phyloP scores from a whole-genome alignment of 805 yeast genomes.

The Saturnispora dispora region DNA sequence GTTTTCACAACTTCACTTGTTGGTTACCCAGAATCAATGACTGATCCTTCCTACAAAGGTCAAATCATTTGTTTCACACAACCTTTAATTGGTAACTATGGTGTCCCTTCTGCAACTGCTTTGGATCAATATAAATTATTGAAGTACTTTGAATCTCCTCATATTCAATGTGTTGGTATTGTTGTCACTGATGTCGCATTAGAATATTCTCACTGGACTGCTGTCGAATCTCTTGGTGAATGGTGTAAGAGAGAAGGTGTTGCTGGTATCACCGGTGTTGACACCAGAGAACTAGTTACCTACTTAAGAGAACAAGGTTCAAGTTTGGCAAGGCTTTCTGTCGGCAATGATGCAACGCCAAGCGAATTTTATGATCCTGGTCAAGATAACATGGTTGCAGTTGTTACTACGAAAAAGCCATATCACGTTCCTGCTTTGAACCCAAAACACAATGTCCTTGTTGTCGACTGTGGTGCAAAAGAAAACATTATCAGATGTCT shows the following conservation, averaged over 20 bases:
- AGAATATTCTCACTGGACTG: constrained; percentile 98
- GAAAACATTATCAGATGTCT: constrained; percentile 93
- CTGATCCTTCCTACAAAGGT: constrained; percentile 98
- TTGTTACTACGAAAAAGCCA: constrained; percentile 92
- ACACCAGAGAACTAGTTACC: constrained; percentile 89
- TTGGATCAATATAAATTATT: constrained; percentile 80
- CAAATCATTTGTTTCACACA: constrained; percentile 94
- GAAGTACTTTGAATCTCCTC: constrained; percentile 86
- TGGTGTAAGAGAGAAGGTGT: constrained; percentile 98
- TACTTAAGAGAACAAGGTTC: constrained; percentile 95
- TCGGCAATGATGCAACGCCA: constrained; percentile 87
- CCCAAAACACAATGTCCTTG: constrained; percentile 70
- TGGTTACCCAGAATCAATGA: constrained; percentile 95
- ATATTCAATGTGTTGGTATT: constrained; percentile 88
- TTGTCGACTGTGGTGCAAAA: constrained; percentile 96
- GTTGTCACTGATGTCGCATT: constrained; percentile 94
- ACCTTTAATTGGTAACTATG: constrained; percentile 96
- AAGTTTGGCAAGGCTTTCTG: constrained; percentile 78
- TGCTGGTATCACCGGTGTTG: constrained; percentile 94
- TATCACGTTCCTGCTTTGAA: constrained; percentile 70
- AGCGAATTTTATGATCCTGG: constrained; percentile 89
- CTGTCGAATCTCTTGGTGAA: constrained; percentile 86
- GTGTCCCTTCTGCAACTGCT: constrained; percentile 81
- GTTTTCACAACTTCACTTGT: constrained; percentile 97
- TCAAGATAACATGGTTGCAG: constrained; percentile 77